Evolutionary conservation across 2,329 filamentous ascomycete species (phyloP).

Genomic region (Camillea tinctor): DNA sequence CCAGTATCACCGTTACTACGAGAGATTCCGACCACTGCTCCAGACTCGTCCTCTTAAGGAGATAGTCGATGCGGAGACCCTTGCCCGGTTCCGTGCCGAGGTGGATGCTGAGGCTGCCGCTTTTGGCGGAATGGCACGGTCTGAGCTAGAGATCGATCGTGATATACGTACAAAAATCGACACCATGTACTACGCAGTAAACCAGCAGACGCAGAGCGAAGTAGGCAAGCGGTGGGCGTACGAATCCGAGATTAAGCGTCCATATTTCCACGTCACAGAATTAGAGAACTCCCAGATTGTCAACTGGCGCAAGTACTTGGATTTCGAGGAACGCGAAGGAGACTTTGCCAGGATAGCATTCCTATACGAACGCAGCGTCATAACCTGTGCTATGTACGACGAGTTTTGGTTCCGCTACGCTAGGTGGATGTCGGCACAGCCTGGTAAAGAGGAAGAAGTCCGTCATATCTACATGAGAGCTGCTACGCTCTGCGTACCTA

Average conservation of each 20-base stretch:
- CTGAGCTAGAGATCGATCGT: constrained; percentile 77
- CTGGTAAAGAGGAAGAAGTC: constrained; percentile 81
- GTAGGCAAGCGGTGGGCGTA: constrained; percentile 93
- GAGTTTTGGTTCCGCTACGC: constrained; percentile 99
- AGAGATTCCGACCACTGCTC: constrained; percentile 78
- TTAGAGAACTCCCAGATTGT: constrained; percentile 79
- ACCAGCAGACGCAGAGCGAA: constrained; percentile 78
- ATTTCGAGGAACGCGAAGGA: constrained; percentile 88
- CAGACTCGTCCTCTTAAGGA: constrained; percentile 71
- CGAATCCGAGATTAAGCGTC: constrained; percentile 90
- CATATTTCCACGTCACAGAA: constrained; percentile 95
- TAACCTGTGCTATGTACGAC: constrained; percentile 91
- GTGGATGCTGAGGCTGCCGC: constrained; percentile 63
- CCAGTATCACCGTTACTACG: constrained; percentile 92
- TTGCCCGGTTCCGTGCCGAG: constrained; percentile 69
- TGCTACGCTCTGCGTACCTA: constrained; percentile 79
- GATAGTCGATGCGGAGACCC: constrained; percentile 65
- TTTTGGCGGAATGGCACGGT: constrained; percentile 53
- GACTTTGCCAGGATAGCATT: constrained; percentile 73
- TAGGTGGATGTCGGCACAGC: constrained; percentile 84
- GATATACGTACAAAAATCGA: constrained; percentile 81
- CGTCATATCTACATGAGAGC: constrained; percentile 90
- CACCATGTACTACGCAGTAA: constrained; percentile 75
- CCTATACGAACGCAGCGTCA: constrained; percentile 89
- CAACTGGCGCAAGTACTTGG: constrained; percentile 95